Evolutionary conservation across 352 stramenopile genomes (phyloP).

Genomic region (Phytopythium montanum): DNA sequence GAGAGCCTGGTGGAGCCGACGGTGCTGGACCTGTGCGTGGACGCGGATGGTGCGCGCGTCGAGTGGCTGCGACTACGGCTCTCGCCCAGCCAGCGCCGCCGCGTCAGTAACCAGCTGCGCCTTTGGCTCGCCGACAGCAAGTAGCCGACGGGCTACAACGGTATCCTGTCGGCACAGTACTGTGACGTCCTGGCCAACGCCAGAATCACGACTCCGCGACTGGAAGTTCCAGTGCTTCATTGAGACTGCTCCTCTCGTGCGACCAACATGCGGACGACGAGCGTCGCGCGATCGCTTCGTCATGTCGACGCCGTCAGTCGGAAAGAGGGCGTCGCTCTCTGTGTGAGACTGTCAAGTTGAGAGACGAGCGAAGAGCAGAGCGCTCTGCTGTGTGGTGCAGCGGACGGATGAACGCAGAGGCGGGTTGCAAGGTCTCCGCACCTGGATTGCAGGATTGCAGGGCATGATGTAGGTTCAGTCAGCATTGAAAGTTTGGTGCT

Average conservation of each 20-base stretch:
- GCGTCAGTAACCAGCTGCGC: slow-evolving; percentile 57
- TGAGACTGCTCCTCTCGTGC: not conserved
- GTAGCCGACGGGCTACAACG: not conserved
- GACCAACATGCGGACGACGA: not conserved
- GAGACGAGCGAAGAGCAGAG: too few species aligned
- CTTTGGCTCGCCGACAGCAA: slow-evolving; percentile 38
- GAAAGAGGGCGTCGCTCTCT: too few species aligned
- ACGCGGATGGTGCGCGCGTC: slow-evolving; percentile 15
- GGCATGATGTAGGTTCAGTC: not conserved
- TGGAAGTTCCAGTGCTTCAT: not conserved
- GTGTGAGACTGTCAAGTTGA: too few species aligned
- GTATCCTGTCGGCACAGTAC: too few species aligned
- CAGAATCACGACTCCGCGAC: not conserved
- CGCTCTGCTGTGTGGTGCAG: not conserved
- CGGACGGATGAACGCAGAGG: too few species aligned
- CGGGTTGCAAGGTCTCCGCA: too few species aligned
- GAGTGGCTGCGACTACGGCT: slow-evolving; percentile 70
- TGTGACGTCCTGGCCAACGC: not conserved
- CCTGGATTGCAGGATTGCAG: not conserved
- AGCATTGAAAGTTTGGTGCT: not conserved
- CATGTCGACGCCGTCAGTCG: not conserved
- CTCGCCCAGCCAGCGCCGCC: slow-evolving; percentile 38
- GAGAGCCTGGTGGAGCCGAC: slow-evolving; percentile 64
- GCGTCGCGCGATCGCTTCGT: not conserved
- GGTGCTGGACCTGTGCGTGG: slow-evolving; percentile 57